phyloP scores from a whole-genome alignment of 441 rosid species.

The Erodium moschatum region DNA sequence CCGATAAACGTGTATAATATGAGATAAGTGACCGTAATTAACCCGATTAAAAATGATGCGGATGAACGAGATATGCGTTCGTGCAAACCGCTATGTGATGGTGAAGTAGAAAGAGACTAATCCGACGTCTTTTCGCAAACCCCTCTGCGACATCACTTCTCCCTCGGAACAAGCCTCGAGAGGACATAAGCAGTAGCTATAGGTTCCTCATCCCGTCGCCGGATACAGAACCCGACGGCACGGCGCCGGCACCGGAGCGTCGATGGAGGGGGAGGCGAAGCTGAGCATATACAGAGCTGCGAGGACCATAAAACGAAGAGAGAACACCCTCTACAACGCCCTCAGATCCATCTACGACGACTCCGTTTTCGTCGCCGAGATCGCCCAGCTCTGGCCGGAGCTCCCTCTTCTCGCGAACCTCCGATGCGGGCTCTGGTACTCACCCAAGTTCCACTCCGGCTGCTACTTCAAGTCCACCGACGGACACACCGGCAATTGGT shows the following conservation, averaged over 20 bases:
- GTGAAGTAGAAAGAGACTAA: too few species aligned
- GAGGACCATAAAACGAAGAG: slow-evolving; percentile 59
- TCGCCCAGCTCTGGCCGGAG: slow-evolving; percentile 70
- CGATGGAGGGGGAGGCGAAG: slow-evolving; percentile 32
- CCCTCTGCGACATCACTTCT: too few species aligned
- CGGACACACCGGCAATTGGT: slow-evolving; percentile 81
- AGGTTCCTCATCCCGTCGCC: too few species aligned
- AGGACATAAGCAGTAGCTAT: too few species aligned
- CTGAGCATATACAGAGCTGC: slow-evolving; percentile 79
- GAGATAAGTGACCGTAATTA: too few species aligned
- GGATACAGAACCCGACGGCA: too few species aligned
- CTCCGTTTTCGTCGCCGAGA: slow-evolving; percentile 70
- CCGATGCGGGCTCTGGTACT: slow-evolving; percentile 97
- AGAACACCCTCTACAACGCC: slow-evolving; percentile 68
- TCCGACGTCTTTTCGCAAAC: too few species aligned
- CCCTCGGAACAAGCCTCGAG: too few species aligned
- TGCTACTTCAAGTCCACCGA: slow-evolving; percentile 97
- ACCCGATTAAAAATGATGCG: too few species aligned
- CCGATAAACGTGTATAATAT: too few species aligned
- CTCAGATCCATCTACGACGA: slow-evolving; percentile 77
- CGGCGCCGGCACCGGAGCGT: not conserved
- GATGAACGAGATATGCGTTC: too few species aligned
- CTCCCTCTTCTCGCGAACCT: slow-evolving; percentile 78
- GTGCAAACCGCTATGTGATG: too few species aligned
- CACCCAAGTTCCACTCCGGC: slow-evolving; percentile 44